Evolutionary conservation across 306 rosid species (phyloP).

Genomic region (Mimosa bimucronata): DNA sequence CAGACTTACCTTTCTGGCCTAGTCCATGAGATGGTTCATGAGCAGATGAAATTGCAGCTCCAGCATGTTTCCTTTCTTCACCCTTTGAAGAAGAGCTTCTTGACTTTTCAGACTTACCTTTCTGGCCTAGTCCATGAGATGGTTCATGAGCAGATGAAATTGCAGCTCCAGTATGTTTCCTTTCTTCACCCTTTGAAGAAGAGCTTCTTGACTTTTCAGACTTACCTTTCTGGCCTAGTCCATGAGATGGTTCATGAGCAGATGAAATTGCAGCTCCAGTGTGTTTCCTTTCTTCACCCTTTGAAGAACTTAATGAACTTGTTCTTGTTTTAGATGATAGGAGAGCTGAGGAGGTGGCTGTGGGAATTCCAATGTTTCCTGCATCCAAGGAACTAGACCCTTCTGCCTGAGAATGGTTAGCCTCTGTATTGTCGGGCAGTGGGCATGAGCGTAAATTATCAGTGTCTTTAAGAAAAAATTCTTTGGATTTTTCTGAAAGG

Average conservation of each 20-base stretch:
- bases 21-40: slow-evolving; percentile 32
- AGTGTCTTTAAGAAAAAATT: slow-evolving; percentile 32
- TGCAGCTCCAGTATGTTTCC: slow-evolving; percentile 38
- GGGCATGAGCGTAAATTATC: slow-evolving; percentile 51
- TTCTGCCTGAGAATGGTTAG: slow-evolving; percentile 44
- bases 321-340: slow-evolving; percentile 40
- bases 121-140: slow-evolving; percentile 29
- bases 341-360: slow-evolving; percentile 37
- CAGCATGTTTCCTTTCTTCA: slow-evolving; percentile 40
- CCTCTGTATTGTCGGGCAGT: slow-evolving; percentile 43
- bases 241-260: slow-evolving; percentile 32
- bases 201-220: slow-evolving; percentile 73
- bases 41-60: slow-evolving; percentile 39
- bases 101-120: slow-evolving; percentile 56
- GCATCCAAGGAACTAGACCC: slow-evolving; percentile 43
- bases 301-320: slow-evolving; percentile 53
- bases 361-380: slow-evolving; percentile 38
- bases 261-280: slow-evolving; percentile 38
- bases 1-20: slow-evolving; percentile 46
- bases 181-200: slow-evolving; percentile 63
- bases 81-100: slow-evolving; percentile 81
- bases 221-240: slow-evolving; percentile 37
- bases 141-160: slow-evolving; percentile 39
- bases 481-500: slow-evolving; percentile 47
- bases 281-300: slow-evolving; percentile 40